Evolutionary conservation across 1,139 yeast genomes (phyloP), one percentile per base, ranked within the genome.

Genomic region (Geotrichum restrictum): DNA sequence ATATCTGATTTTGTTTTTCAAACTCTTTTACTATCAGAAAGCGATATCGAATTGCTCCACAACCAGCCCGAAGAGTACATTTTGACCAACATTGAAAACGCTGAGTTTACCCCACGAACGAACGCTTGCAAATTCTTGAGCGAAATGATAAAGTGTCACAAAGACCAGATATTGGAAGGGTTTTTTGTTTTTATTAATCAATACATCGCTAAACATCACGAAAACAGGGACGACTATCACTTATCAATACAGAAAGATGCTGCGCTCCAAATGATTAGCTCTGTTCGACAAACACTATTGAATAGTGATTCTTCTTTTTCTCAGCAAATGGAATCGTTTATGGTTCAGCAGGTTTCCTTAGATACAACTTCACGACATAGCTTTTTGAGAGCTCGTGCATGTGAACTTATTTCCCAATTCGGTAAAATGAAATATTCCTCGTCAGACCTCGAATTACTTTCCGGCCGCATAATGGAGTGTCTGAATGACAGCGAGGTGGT

Each of bases 51-150:
- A 59, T 70, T 81, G 34, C 89, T 87, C 69, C 95, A 89, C 57
- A 81, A 79, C 57, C 97, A 93, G 64, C 98, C 98, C 3, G 87
- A 81, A 54, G 97, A 91, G 67, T 93, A 88, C 65, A 85, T 93
- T 58, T 88, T 87, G 66, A 76, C 84, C 59, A 81, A 82, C 55
- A 76, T 88, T 64, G 95, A 88, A 65, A 72, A 82, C 56, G 82
- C 80, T 62, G 82, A 86, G 33, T 79, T 80, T 48, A 83, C 93
- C 8, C 81, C 95, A 0, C 95, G 87, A 62, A 80, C 81, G 42
- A 96, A 96, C 0, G 84, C 96, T 1, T 78, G 85, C 50, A 85
- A 83, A 66, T 86, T 88, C 60, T 69, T 91, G 46, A 80, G 78
- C 64, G 81, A 89, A 1, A 69, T 89, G 32, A 85, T 85, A 5